A percentile compares a stretch with the other conserved stretches of the same genome.
Evolutionary conservation across 164 flowering plant genomes (phyloP).

Genomic region (Magnolia officinalis): DNA sequence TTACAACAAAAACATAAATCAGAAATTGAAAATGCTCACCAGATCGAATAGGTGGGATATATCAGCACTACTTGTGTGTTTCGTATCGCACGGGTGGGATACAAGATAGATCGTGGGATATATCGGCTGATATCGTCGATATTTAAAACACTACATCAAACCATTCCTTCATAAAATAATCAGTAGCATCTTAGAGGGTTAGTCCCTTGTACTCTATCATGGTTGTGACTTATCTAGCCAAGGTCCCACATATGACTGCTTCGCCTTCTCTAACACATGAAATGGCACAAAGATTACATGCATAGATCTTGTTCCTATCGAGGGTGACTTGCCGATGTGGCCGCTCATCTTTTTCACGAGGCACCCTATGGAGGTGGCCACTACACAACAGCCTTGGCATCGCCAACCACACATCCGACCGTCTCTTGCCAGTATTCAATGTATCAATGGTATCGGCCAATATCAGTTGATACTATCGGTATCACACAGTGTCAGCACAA

Average conservation of each 20-base stretch:
- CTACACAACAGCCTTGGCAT: constrained; percentile 79
- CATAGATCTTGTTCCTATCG: constrained; percentile 94
- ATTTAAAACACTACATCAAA: constrained; percentile 32
- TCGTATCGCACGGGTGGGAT: too few species aligned
- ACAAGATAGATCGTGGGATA: too few species aligned
- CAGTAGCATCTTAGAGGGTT: constrained; percentile 73
- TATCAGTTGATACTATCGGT: too few species aligned
- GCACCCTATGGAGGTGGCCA: constrained; percentile 93
- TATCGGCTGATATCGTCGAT: too few species aligned
- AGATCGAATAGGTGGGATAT: too few species aligned
- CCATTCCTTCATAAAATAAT: constrained; percentile 63
- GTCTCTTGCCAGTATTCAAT: constrained; percentile 79
- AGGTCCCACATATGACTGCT: constrained; percentile 78
- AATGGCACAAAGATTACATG: constrained; percentile 74
- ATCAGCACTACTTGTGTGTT: too few species aligned
- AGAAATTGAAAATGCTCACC: too few species aligned
- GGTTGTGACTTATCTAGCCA: constrained; percentile 87
- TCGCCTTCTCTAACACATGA: constrained; percentile 97
- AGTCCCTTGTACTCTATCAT: constrained; percentile 95
- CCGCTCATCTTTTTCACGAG: constrained; percentile 91
- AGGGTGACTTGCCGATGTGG: constrained; percentile 88
- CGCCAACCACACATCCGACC: constrained; percentile 95
- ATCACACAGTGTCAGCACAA: too few species aligned
- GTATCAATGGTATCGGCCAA: background rate
- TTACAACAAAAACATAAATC: too few species aligned